These are phyloP conservation scores for Penicillium verrucosum DNA, from an alignment of 2,329 filamentous ascomycete genomes.

Conservation along the genomic window DNA sequence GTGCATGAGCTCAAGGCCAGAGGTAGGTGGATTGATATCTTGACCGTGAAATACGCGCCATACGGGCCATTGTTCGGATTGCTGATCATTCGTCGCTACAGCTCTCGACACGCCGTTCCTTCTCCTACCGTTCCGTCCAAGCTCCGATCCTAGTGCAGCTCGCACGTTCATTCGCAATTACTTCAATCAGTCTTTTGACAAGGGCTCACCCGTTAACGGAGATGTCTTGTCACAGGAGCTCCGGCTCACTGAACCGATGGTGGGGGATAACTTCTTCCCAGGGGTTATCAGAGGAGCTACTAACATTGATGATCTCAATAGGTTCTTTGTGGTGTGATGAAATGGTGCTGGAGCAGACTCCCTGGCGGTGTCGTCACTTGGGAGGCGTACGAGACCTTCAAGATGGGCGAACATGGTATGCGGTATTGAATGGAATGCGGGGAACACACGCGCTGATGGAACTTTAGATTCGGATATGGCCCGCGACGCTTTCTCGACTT, in stretches of 20 bases:
- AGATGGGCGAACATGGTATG: slow-evolving; percentile 84
- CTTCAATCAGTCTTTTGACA: slow-evolving; percentile 68
- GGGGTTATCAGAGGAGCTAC: neutral
- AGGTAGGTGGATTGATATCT: slow-evolving; percentile 59
- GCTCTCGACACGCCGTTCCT: slow-evolving; percentile 89
- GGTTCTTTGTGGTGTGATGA: slow-evolving; percentile 90
- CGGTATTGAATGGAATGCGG: neutral
- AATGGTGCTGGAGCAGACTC: slow-evolving; percentile 97
- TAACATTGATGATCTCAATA: slow-evolving; percentile 36
- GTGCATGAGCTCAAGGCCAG: slow-evolving; percentile 88
- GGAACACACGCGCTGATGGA: slow-evolving; percentile 21
- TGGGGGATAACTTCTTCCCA: slow-evolving; percentile 45
- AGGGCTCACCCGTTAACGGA: slow-evolving; percentile 58
- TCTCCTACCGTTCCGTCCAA: slow-evolving; percentile 88
- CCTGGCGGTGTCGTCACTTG: slow-evolving; percentile 89
- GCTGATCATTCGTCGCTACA: slow-evolving; percentile 44
- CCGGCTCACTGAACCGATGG: slow-evolving; percentile 89
- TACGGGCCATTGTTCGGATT: slow-evolving; percentile 24
- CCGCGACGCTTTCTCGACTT: slow-evolving; percentile 90
- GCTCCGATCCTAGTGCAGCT: slow-evolving; percentile 85
- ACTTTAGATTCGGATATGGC: slow-evolving; percentile 80
- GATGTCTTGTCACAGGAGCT: slow-evolving; percentile 77
- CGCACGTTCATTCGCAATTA: slow-evolving; percentile 91
- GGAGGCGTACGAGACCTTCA: slow-evolving; percentile 96
- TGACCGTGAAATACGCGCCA: slow-evolving; percentile 19